These are phyloP conservation scores for Aureoboletus auriporus DNA, from an alignment of 768 basidiomycete genomes.

Conservation along the genomic window DNA sequence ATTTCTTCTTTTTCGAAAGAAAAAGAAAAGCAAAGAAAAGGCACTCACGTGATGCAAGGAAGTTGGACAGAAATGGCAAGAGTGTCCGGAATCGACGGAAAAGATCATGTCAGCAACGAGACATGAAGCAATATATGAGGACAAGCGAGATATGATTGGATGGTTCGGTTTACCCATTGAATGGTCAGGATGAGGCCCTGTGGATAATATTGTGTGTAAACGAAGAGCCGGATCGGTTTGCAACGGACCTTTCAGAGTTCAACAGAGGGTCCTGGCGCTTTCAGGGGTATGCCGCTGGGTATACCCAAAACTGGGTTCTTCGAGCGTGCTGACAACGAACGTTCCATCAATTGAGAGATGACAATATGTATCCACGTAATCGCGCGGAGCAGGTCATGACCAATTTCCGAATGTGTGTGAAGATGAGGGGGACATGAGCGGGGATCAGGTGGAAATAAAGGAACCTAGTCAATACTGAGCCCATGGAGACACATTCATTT, in stretches of 20 bases:
- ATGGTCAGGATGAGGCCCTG: conserved; percentile 29
- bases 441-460: conserved; percentile 21
- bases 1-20: neutral
- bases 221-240: conserved; percentile 58
- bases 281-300: conserved; percentile 19
- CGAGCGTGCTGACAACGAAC: conserved; percentile 5
- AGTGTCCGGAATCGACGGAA: conserved; percentile 14
- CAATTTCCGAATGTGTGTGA: no score
- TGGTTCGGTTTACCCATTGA: no score
- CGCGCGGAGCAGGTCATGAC: conserved; percentile 28
- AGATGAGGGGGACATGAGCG: conserved; percentile 4
- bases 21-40: conserved; percentile 5
- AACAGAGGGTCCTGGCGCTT: conserved; percentile 29
- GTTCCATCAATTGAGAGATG: neutral
- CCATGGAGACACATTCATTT: conserved; percentile 40
- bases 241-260: conserved; percentile 46
- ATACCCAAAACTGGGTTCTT: neutral
- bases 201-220: conserved; percentile 47
- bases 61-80: conserved; percentile 42
- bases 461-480: conserved; percentile 28
- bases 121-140: conserved; percentile 5
- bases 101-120: conserved; percentile 4
- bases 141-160: neutral
- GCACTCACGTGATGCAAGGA: conserved; percentile 57
- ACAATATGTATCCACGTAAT: conserved; percentile 31